phyloP scores from a whole-genome alignment of 768 basidiomycete genomes.

The Trametes sanguinea region DNA sequence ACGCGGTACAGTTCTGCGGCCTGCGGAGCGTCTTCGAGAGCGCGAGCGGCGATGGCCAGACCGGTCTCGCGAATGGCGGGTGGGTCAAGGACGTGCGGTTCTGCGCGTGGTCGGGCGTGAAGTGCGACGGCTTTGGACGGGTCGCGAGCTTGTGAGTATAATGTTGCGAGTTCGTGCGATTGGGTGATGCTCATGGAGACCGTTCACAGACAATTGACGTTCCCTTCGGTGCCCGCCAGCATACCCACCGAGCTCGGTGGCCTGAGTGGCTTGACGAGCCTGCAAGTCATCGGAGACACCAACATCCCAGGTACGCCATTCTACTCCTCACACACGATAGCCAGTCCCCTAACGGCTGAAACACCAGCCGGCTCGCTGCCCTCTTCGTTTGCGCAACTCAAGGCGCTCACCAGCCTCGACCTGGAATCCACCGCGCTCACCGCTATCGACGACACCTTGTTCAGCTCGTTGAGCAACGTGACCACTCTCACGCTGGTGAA shows the following conservation, averaged over 20 bases:
- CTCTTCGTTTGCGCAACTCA: slow-evolving; percentile 39
- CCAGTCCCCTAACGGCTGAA: neutral
- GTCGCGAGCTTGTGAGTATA: slow-evolving; percentile 44
- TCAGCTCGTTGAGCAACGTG: slow-evolving; percentile 37
- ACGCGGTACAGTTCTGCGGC: slow-evolving; percentile 51
- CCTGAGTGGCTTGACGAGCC: slow-evolving; percentile 40
- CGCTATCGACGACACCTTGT: slow-evolving; percentile 37
- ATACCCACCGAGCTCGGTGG: slow-evolving; percentile 45
- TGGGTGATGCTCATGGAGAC: neutral
- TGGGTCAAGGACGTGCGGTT: slow-evolving; percentile 49
- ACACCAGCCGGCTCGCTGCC: slow-evolving; percentile 46
- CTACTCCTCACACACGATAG: neutral
- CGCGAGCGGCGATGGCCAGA: slow-evolving; percentile 39
- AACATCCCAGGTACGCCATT: slow-evolving; percentile 40
- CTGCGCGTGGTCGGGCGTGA: slow-evolving; percentile 50
- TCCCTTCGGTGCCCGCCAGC: slow-evolving; percentile 48
- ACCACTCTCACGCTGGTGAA: slow-evolving; percentile 41
- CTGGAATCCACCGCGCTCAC: slow-evolving; percentile 44
- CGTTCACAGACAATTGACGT: slow-evolving; percentile 39
- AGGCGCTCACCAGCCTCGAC: slow-evolving; percentile 41
- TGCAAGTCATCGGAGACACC: slow-evolving; percentile 44
- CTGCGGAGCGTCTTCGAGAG: slow-evolving; percentile 46
- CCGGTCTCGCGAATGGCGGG: slow-evolving; percentile 41
- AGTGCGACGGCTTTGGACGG: slow-evolving; percentile 43
- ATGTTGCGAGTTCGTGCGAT: neutral